phyloP scores from a whole-genome alignment of 768 basidiomycete species.

The Pleurotus giganteus region DNA sequence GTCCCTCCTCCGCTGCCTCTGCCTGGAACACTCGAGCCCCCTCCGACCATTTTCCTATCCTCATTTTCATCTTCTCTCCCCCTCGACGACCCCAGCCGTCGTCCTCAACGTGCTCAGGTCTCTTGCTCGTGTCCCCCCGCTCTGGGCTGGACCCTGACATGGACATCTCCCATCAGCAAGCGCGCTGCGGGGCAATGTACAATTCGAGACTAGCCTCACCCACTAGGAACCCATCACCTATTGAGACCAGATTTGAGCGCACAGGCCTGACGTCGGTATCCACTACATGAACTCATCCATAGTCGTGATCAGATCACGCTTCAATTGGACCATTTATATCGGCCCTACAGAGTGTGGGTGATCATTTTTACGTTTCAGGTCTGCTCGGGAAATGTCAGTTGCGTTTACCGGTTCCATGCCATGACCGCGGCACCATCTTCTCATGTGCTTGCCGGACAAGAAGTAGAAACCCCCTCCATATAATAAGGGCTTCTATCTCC shows the following conservation, averaged over 20 bases:
- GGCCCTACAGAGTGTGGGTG: not conserved
- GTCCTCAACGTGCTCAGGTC: no score
- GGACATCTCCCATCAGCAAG: no score
- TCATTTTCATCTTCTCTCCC: no score
- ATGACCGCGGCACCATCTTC: not conserved
- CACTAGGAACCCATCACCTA: no score
- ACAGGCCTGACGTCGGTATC: no score
- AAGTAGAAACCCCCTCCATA: not conserved
- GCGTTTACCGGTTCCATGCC: not conserved
- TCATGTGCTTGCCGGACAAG: conserved; percentile 5
- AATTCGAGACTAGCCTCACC: no score
- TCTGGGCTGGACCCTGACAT: no score
- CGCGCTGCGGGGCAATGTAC: no score
- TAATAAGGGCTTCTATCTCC: not conserved
- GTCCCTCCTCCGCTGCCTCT: not conserved
- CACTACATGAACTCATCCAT: not conserved
- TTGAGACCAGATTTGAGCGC: no score
- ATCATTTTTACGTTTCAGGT: not conserved
- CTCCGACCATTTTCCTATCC: no score
- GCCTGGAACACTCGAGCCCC: not conserved
- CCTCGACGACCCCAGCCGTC: no score
- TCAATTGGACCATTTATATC: not conserved
- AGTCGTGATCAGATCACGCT: not conserved
- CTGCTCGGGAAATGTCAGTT: not conserved
- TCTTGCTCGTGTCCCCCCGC: no score